Conservation (phyloP, 2,329 filamentous ascomycete species). For the Graphilbum ipis-grandicollis region DNA sequence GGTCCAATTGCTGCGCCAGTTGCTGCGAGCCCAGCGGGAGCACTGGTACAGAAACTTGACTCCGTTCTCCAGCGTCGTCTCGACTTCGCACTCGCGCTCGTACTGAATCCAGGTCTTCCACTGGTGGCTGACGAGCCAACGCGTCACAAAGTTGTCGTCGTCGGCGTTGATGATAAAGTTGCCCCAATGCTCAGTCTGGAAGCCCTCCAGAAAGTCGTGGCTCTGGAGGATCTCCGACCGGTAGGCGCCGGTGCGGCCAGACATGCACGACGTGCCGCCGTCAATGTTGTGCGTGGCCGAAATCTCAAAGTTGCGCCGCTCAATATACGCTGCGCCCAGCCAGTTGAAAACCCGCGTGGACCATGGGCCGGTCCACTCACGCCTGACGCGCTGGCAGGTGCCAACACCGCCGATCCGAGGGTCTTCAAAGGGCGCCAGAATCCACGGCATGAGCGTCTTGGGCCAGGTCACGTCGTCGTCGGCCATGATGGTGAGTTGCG, state of each 20-base stretch:
- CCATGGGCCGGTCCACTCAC: constrained; percentile 42
- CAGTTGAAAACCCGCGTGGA: constrained; percentile 63
- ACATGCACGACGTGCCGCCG: constrained; percentile 92
- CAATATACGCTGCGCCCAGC: constrained; percentile 79
- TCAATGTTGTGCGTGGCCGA: constrained; percentile 90
- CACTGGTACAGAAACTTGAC: constrained; percentile 85
- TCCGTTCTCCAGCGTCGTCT: constrained; percentile 84
- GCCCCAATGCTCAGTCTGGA: constrained; percentile 82
- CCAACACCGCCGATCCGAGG: constrained; percentile 72
- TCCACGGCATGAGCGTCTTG: constrained; percentile 69
- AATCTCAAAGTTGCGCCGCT: constrained; percentile 91
- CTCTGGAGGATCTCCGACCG: constrained; percentile 75
- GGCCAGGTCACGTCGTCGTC: constrained; percentile 96
- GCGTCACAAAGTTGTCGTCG: constrained; percentile 95
- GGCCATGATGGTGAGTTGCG: constrained; percentile 75
- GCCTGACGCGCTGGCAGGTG: constrained; percentile 73
- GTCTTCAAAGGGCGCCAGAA: constrained; percentile 83
- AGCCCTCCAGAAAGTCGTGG: constrained; percentile 69
- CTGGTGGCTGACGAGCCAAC: constrained; percentile 81
- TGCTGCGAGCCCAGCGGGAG: constrained; percentile 86
- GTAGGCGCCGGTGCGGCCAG: constrained; percentile 84
- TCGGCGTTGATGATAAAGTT: constrained; percentile 86
- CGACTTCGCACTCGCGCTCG: constrained; percentile 74
- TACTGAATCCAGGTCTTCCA: constrained; percentile 97
- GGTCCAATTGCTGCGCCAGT: constrained; percentile 93